Base-by-base conservation (phyloP, 2,329 filamentous ascomycete genomes). In the Whalleya microplaca region DNA sequence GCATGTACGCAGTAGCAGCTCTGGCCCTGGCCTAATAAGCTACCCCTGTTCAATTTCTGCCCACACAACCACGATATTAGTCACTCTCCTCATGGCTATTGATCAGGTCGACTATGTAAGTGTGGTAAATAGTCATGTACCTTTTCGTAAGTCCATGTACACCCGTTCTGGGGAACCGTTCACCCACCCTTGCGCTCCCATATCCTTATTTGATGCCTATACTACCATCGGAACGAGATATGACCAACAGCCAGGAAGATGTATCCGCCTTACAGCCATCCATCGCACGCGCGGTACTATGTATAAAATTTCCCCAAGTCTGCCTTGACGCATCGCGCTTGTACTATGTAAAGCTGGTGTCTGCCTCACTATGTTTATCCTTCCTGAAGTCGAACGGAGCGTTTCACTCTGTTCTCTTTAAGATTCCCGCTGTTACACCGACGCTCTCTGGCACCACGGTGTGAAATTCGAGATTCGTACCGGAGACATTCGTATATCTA, bases 301-400 rank as follows among this genome's bases (percentile, higher is more conserved):
- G 48, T 56, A 58, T 60, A 55, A 37, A 8, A 62, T 61, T 48
- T 56, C 56, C 58, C 60, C 32, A 37, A 55, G 45, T 61, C 55
- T 63, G 60, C 60, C 58, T 63, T 56, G 50, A 56, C 45, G 55
- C 48, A 55, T 45, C 54, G 59, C 59, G 57, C 59, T 58, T 62
- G 57, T 57, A 21, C 20, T 43, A 43, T 43, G 41, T 43, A 12
- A 37, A 8, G 51, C 43, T 18, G 16, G 41, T 55, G 58, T 61
- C 52, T 58, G 55, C 57, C 60, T 61, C 49, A 51, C 57, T 61
- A 61, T 61, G 47, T 63, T 63, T 63, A 63, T 63, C 14, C 60
- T 56, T 41, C 52, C 58, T 61, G 57, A 54, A 60, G 54, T 52
- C 57, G 58, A 58, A 60, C 61, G 57, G 57, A 51, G 60, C 61